Base-by-base conservation (phyloP, 2,329 filamentous ascomycete species). In the Colletotrichum simmondsii region DNA sequence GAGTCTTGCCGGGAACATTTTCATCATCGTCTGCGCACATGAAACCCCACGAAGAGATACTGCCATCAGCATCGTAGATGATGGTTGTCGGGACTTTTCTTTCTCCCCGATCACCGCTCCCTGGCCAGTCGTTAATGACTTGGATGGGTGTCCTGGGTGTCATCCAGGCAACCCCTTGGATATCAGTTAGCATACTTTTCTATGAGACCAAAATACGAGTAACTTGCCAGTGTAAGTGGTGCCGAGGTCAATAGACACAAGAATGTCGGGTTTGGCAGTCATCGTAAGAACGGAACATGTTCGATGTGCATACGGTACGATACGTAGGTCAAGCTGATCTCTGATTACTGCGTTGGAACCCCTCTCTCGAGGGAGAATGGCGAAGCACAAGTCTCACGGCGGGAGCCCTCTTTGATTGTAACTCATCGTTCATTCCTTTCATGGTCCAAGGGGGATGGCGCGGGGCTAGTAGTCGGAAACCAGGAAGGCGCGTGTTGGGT, bases 41-140 rank as follows among this genome's bases (percentile, higher is more conserved):
- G 75, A 87, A 89, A 0, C 88, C 88, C 88, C 88, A 90, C 0
- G 85, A 87, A 0, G 85, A 85, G 6, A 88, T 79, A 11, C 73
- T 79, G 4, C 78, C 78, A 70, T 84, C 80, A 5, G 78, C 70
- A 42, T 85, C 84, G 75, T 89, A 89, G 19, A 88, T 79, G 4
- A 89, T 78, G 4, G 85, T 83, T 0, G 88, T 89, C 2, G 87
- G 87, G 0, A 89, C 87, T 75, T 90, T 90, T 74, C 88, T 87
- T 74, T 90, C 87, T 62, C 86, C 86, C 68, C 84, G 85, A 67
- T 87, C 86, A 12, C 84, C 85, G 56, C 85, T 84, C 3, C 87
- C 87, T 0, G 88, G 88, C 88, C 88, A 90, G 79, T 88, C 86
- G 77, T 87, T 83, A 75, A 87, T 82, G 42, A 85, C 79, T 64